phyloP scores from a whole-genome alignment of 352 stramenopile species.

The Pythium phragmiticola region DNA sequence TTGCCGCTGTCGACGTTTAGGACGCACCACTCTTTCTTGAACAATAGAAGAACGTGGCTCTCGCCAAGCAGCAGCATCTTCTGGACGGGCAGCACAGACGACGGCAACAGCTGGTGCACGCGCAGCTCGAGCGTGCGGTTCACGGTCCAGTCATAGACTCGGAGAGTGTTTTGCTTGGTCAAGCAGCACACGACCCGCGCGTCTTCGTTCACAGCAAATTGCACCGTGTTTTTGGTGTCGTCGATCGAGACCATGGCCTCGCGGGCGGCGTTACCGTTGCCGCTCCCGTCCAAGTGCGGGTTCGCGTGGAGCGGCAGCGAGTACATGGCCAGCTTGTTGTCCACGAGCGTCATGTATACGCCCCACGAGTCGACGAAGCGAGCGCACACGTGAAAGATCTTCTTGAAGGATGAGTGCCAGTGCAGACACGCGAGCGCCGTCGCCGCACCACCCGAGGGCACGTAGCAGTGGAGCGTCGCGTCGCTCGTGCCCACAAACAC shows the following conservation, averaged over 20 bases:
- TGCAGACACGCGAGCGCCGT: conserved; percentile 31
- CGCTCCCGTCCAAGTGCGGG: conserved; percentile 34
- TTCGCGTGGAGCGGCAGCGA: conserved; percentile 61
- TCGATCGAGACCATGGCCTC: conserved; percentile 43
- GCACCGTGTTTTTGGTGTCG: conserved; percentile 56
- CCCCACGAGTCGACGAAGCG: conserved; percentile 70
- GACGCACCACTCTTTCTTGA: conserved; percentile 66
- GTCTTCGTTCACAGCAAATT: conserved; percentile 59
- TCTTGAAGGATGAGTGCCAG: conserved; percentile 62
- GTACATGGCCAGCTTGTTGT: conserved; percentile 60
- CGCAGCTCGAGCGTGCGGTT: conserved; percentile 51
- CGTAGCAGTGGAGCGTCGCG: conserved; percentile 56
- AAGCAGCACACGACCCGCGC: conserved; percentile 49
- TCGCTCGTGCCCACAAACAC: conserved; percentile 61
- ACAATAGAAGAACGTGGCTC: conserved; percentile 60
- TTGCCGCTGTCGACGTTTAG: conserved; percentile 64
- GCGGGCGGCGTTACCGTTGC: not conserved
- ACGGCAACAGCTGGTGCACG: conserved; percentile 31
- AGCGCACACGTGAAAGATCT: conserved; percentile 51
- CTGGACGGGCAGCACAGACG: conserved; percentile 36
- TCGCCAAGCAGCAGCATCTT: conserved; percentile 63
- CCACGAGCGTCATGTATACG: conserved; percentile 53
- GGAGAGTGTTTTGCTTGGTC: conserved; percentile 62
- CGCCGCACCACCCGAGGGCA: conserved; percentile 24
- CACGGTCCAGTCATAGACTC: conserved; percentile 75